A percentile compares a stretch with the other conserved stretches of the same genome.
Evolutionary conservation across 2,329 filamentous ascomycete species (phyloP).

Genomic region (Fusarium marasasianum): DNA sequence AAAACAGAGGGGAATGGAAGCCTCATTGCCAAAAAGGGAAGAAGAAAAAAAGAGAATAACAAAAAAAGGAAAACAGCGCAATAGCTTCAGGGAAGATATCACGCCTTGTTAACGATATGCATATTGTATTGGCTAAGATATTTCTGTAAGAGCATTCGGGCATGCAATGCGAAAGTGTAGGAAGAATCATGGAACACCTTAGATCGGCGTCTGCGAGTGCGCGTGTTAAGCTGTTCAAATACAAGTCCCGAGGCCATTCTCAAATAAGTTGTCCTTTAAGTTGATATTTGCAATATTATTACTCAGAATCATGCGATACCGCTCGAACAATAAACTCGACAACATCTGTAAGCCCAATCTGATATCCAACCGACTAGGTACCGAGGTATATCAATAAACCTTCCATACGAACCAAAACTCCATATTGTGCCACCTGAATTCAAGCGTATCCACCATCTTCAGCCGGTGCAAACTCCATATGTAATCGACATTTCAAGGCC

Average conservation of each 20-base stretch:
- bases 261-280: not conserved
- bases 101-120: not conserved
- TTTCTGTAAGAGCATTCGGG: conserved; percentile 3
- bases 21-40: not conserved
- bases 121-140: conserved; percentile 8
- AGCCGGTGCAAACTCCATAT: not conserved
- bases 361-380: not conserved
- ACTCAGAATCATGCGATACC: conserved; percentile 8
- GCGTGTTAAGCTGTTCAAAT: not conserved
- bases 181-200: not conserved
- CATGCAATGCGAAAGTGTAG: not conserved
- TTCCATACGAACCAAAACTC: conserved; percentile 24
- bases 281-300: not conserved
- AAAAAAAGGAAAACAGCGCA: not conserved
- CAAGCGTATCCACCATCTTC: not conserved
- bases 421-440: not conserved
- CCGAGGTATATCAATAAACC: not conserved
- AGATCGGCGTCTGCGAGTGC: conserved; percentile 3
- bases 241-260: not conserved
- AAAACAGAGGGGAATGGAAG: conserved; percentile 15
- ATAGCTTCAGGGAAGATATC: not conserved
- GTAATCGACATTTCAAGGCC: conserved; percentile 37
- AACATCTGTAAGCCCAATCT: conserved; percentile 11
- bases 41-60: too few species aligned
- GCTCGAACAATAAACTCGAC: conserved; percentile 9